A percentile compares a stretch with the other conserved stretches of the same genome.
phyloP scores from a whole-genome alignment of 805 yeast genomes.

The Teunomyces lycoperdinae region DNA sequence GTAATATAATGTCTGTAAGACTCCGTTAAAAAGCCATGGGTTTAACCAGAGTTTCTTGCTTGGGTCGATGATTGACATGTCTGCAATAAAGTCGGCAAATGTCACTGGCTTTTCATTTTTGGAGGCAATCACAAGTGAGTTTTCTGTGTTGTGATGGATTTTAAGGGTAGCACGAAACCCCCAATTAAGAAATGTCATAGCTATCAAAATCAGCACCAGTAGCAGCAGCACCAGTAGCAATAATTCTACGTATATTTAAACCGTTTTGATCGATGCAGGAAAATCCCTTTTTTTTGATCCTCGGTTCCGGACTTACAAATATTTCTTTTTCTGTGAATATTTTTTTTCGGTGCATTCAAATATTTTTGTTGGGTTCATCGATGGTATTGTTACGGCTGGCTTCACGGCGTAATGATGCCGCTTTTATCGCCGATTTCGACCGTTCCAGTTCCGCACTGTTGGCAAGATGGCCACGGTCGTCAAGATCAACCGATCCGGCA shows the following conservation, averaged over 20 bases:
- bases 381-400: conserved; percentile 9
- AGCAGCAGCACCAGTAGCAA: no score
- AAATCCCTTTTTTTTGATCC: not conserved
- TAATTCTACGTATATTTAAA: not conserved
- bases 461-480: conserved; percentile 70
- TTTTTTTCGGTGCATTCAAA: not conserved
- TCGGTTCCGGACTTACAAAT: not conserved
- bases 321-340: not conserved
- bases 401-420: conserved; percentile 13
- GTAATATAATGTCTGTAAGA: conserved; percentile 74
- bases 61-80: conserved; percentile 17
- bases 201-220: no score
- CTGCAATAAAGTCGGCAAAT: conserved; percentile 9
- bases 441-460: conserved; percentile 44
- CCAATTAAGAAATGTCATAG: conserved; percentile 27
- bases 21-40: conserved; percentile 68
- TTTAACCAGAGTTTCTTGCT: conserved; percentile 48
- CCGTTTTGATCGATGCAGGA: not conserved
- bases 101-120: conserved; percentile 3
- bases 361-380: not conserved
- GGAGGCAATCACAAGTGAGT: conserved; percentile 12
- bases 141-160: conserved; percentile 20
- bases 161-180: conserved; percentile 36
- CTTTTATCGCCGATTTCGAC: conserved; percentile 38
- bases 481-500: conserved; percentile 71